Percentiles rank a stretch among this genome's conserved stretches.
Evolutionary conservation across 139 green algal species (phyloP).

Genomic region (Spirogloea muscicola): DNA sequence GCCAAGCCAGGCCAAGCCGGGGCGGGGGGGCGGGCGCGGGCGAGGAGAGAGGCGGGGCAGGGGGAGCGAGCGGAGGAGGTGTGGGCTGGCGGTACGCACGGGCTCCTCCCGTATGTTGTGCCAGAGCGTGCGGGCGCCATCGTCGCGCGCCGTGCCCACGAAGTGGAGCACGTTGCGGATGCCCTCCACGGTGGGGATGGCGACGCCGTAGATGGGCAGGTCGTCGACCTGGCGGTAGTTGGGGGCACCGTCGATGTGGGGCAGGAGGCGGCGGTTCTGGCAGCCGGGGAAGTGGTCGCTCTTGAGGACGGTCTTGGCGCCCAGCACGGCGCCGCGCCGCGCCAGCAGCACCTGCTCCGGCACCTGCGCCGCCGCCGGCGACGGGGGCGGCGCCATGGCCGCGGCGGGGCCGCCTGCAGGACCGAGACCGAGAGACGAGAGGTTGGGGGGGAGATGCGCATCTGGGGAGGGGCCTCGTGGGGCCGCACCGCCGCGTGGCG

Average conservation of each 20-base stretch:
- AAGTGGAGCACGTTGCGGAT: constrained; percentile 75
- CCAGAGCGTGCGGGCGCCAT: constrained; percentile 77
- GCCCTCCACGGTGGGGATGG: constrained; percentile 83
- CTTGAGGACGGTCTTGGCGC: constrained; percentile 80
- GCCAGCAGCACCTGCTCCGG: constrained; percentile 28
- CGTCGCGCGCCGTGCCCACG: constrained; percentile 6
- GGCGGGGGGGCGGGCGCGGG: too few species aligned
- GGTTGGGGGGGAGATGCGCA: too few species aligned
- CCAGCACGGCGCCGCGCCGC: constrained; percentile 15
- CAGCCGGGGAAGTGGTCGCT: constrained; percentile 87
- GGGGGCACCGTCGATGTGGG: constrained; percentile 82
- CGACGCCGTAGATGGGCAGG: constrained; percentile 87
- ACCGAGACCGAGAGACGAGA: too few species aligned
- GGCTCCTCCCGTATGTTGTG: constrained; percentile 94
- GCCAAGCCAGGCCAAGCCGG: too few species aligned
- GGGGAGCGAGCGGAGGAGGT: too few species aligned
- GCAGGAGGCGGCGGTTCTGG: constrained; percentile 85
- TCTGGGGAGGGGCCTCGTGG: too few species aligned
- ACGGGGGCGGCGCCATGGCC: too few species aligned
- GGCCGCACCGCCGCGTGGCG: too few species aligned
- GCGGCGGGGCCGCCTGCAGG: too few species aligned
- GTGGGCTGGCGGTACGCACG: too few species aligned
- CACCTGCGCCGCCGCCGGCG: too few species aligned
- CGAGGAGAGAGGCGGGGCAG: too few species aligned
- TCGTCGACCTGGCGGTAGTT: constrained; percentile 81